Evolutionary conservation across 805 yeast species (phyloP).

Genomic region (Babjeviella inositovora): DNA sequence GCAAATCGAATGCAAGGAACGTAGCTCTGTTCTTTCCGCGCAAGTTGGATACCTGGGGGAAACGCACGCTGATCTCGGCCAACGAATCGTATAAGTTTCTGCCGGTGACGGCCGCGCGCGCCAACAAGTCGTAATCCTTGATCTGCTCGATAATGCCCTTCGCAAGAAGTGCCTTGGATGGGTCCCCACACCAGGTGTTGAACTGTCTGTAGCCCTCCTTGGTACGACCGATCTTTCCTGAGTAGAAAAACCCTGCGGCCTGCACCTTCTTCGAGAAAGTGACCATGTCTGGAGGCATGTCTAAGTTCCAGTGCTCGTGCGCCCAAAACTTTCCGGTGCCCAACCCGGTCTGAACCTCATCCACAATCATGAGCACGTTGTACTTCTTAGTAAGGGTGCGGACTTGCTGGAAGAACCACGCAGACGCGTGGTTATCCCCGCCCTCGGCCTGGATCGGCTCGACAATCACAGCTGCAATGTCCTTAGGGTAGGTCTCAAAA

Average conservation of each 20-base stretch:
- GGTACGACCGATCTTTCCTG: conserved; percentile 43
- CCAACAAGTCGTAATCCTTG: conserved; percentile 27
- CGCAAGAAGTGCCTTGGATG: conserved; percentile 51
- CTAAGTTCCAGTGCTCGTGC: conserved; percentile 50
- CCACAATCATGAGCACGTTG: conserved; percentile 45
- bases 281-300: conserved; percentile 51
- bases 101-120: conserved; percentile 33
- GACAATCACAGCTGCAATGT: conserved; percentile 34
- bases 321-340: conserved; percentile 66
- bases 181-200: conserved; percentile 73
- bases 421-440: conserved; percentile 59
- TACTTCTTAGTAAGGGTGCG: conserved; percentile 42
- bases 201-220: conserved; percentile 51
- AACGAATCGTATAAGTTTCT: conserved; percentile 31
- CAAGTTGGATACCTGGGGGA: conserved; percentile 28
- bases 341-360: conserved; percentile 65
- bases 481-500: conserved; percentile 18
- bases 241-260: conserved; percentile 55
- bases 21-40: conserved; percentile 53
- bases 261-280: conserved; percentile 63
- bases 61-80: conserved; percentile 16
- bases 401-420: conserved; percentile 43
- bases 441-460: conserved; percentile 65
- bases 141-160: conserved; percentile 42
- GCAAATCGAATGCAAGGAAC: conserved; percentile 50